Evolutionary conservation across 1,284 basidiomycete genomes (phyloP), one percentile per base, ranked within the genome.

Genomic region (Malassezia pachydermatis): DNA sequence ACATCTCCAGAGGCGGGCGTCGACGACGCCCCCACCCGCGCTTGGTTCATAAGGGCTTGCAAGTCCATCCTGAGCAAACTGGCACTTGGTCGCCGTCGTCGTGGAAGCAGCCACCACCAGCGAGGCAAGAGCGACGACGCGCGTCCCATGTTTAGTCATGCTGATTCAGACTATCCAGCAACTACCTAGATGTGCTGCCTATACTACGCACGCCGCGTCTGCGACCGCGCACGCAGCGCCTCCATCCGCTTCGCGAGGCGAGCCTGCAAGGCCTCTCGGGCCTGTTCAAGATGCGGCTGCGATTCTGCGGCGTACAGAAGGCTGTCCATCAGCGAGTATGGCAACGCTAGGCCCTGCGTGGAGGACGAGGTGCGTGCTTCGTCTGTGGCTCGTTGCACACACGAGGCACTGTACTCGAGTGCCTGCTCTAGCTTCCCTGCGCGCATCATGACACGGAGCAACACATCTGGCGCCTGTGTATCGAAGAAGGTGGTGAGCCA

Each of bases 371-470:
- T 44, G 34, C 47, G 47, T 28, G 40, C 27, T 1, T 23, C 35
- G 23, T 25, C 32, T 22, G 25, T 24, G 19, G 35, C 14, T 8
- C 19, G 20, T 5, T 36, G 28, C 27, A 52, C 38, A n/a, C 46
- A 11, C 7, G 22, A 10, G 3, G 33, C 70, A 14, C 82, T 79
- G 67, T 86, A 79, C 53, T 81, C 80, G 32, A 90, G 75, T 4
- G 88, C 87, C 50, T 81, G 79, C 45, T 81, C 79, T n/a, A 90
- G 74, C 59, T 83, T 77, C 51, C 88, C 89, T 64, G 81, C 86
- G 55, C 80, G 78, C 59, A 94, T 73, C 65, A 77, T 81, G 29
- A 78, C 76, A 46, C 83, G 79, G 55, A 90, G 81, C 36, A 90
- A 78, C 67, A 82, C 81, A 57, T 88, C 84, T 28, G 82, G 81